phyloP scores from a whole-genome alignment of 2,329 filamentous ascomycete genomes.

The Fonsecaea erecta region DNA sequence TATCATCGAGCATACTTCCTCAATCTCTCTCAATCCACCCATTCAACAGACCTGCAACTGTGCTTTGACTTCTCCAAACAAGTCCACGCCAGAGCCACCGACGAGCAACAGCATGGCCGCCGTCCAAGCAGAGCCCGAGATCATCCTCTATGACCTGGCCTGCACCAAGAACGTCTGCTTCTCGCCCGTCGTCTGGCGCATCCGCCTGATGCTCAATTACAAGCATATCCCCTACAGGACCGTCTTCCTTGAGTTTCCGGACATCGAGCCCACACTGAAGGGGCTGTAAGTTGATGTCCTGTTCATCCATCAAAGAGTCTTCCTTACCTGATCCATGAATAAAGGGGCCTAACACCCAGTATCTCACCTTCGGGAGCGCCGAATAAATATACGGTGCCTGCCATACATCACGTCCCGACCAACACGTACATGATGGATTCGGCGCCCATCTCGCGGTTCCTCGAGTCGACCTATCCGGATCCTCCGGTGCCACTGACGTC shows the following conservation, averaged over 20 bases:
- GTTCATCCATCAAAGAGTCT: conserved; percentile 11
- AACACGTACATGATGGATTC: conserved; percentile 51
- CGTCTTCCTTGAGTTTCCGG: conserved; percentile 50
- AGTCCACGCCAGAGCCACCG: too few relatives aligned
- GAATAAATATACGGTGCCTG: conserved; percentile 48
- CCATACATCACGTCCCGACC: conserved; percentile 49
- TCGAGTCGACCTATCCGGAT: conserved; percentile 48
- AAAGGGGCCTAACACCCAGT: too few relatives aligned
- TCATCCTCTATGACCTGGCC: conserved; percentile 50
- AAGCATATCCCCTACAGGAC: conserved; percentile 50
- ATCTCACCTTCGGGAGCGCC: conserved; percentile 31
- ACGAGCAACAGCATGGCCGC: conserved; percentile 32
- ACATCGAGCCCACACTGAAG: conserved; percentile 51
- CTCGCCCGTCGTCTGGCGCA: conserved; percentile 51
- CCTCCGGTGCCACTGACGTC: conserved; percentile 45
- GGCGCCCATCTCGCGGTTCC: conserved; percentile 46
- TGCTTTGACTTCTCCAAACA: too few relatives aligned
- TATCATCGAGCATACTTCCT: too few relatives aligned
- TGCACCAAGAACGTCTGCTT: conserved; percentile 49
- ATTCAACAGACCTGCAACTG: too few relatives aligned
- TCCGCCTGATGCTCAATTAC: conserved; percentile 53
- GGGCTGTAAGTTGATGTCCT: conserved; percentile 43
- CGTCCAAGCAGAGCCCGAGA: conserved; percentile 41
- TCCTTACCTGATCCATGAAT: neutral
- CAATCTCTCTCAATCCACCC: too few relatives aligned